A percentile compares a stretch with the other conserved stretches of the same genome.
Evolutionary conservation across 2,329 filamentous ascomycete genomes (phyloP).

Genomic region (Plectosphaerella sp.): DNA sequence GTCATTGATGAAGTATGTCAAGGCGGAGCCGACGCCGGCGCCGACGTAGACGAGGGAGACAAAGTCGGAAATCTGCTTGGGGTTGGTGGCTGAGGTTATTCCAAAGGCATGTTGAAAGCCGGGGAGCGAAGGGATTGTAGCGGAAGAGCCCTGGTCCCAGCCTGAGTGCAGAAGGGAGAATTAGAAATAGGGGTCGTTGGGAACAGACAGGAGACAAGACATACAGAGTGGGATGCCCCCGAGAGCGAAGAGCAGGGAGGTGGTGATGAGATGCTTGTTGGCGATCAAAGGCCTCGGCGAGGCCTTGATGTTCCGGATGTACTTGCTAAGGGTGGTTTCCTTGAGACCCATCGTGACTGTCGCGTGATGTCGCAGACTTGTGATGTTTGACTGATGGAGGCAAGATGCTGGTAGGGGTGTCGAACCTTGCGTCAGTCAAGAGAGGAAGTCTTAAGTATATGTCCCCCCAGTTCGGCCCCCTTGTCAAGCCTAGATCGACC

Average conservation of each 20-base stretch:
- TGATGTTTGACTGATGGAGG: neutral
- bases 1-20: conserved; percentile 36
- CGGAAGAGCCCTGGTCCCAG: neutral
- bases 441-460: no score
- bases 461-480: no score
- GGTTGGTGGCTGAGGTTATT: conserved; percentile 17
- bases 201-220: neutral
- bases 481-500: no score
- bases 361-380: neutral
- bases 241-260: conserved; percentile 13
- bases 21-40: conserved; percentile 11
- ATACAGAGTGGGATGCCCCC: conserved; percentile 9
- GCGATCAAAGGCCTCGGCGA: conserved; percentile 13
- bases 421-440: no score
- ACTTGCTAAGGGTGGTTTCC: conserved; percentile 9
- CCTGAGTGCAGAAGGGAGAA: neutral
- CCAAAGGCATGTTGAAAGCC: conserved; percentile 28
- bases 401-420: no score
- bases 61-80: conserved; percentile 22
- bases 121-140: conserved; percentile 24
- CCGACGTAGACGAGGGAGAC: conserved; percentile 29
- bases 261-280: conserved; percentile 11
- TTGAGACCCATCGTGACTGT: conserved; percentile 1
- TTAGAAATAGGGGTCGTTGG: neutral
- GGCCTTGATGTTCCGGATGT: conserved; percentile 9